A percentile compares a stretch with the other conserved stretches of the same genome.
Conservation (phyloP, 176 grass and related monocot genomes). For the Bothriochloa decipiens region DNA sequence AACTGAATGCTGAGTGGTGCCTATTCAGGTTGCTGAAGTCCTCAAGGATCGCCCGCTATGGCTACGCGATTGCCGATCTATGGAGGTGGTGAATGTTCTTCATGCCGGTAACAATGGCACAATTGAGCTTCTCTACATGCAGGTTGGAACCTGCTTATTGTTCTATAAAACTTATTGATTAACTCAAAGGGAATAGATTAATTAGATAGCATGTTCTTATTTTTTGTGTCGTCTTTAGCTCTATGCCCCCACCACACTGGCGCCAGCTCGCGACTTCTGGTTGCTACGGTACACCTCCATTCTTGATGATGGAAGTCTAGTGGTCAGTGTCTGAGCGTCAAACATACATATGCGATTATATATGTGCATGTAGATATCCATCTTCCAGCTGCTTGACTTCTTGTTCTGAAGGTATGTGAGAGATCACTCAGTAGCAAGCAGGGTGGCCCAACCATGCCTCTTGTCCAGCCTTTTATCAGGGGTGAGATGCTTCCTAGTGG, state of each 20-base stretch:
- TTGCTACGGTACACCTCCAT: constrained; percentile 84
- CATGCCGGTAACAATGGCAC: constrained; percentile 76
- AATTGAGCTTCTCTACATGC: constrained; percentile 95
- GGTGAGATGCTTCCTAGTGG: constrained; percentile 93
- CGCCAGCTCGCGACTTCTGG: constrained; percentile 91
- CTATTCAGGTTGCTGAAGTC: constrained; percentile 81
- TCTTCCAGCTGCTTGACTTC: constrained; percentile 18
- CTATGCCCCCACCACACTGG: constrained; percentile 85
- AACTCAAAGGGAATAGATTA: background rate
- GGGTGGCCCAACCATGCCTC: constrained; percentile 80
- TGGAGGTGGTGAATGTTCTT: constrained; percentile 77
- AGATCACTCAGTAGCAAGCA: constrained; percentile 73
- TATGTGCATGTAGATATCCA: background rate
- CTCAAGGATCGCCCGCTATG: constrained; percentile 86
- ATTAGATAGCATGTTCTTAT: background rate
- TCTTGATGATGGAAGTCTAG: constrained; percentile 87
- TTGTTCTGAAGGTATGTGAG: constrained; percentile 68
- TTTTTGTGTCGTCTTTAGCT: constrained; percentile 41
- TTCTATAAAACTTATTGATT: background rate
- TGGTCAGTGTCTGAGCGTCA: constrained; percentile 55
- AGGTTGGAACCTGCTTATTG: constrained; percentile 44
- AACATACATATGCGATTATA: background rate
- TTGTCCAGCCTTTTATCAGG: constrained; percentile 75
- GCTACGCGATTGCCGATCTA: constrained; percentile 78
- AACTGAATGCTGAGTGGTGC: background rate